Base-by-base conservation (phyloP, 148 eudicot genomes). In the Dianthus caryophyllus region DNA sequence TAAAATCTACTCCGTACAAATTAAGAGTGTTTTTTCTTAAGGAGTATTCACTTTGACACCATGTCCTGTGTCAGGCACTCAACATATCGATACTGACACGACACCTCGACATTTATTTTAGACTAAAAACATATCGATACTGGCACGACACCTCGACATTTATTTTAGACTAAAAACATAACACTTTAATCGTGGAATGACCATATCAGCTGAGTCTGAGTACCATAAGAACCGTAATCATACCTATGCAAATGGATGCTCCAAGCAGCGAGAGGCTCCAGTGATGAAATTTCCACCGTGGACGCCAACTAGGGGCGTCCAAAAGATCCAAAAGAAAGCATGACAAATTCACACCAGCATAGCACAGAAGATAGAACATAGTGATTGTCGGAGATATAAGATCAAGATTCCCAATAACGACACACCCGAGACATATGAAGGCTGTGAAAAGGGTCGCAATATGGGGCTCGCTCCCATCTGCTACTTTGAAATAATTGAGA, bases 291-390 rank as follows among this genome's bases (percentile, higher is more conserved):
- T 88, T 94, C 99, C 99, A 94, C 71, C 99, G 77, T 55, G 99
- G 99, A 69, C 99, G 99, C 99, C 99, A 94, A 78, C 99, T 94
- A 71, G 99, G 99, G 69, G 99, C 99, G 82, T 94, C 99, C 59
- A 94, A 73, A 73, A 94, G 96, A 72, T 94, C 99, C 80, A 94
- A 81, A 71, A 94, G 97, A 73, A 94, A 94, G 83, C 99, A 90
- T 60, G 99, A 94, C 77, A 94, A 79, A 84, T 94, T 94, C 78
- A 94, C 97, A 55, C 99, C 99, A 64, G 90, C 85, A 78, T 94
- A 94, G 70, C 99, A 94, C 36, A 94, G 77, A 64, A 94, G 87
- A 80, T 86, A 94, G 79, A 94, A 94, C 99, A 94, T 94, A 44
- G 99, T 94, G 66, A 88, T 67, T 20, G 99, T 94, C 4, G 99